Base-by-base conservation (phyloP, 1,284 basidiomycete genomes). In the Porogramme epimiltina region DNA sequence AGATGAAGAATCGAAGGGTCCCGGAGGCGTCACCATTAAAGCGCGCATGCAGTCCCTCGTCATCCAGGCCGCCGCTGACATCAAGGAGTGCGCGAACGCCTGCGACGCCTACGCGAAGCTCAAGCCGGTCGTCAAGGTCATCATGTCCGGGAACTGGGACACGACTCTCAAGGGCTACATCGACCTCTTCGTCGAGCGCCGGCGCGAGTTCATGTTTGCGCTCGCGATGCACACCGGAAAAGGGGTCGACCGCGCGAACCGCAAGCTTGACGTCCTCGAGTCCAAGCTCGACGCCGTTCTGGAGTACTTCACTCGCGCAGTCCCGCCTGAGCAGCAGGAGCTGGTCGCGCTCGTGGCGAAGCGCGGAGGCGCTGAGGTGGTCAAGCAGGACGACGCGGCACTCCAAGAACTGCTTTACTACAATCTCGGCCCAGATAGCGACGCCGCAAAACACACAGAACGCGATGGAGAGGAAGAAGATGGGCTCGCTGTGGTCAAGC, bases 141-240 rank as follows among this genome's bases (percentile, higher is more conserved):
- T 77, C 38, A 70, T 70, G 34, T 63, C 69, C 18, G 62, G 68
- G n/a, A 56, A 64, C 25, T 78, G 75, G 66, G 71, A 76, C 43
- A 26, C 38, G 8, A 66, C 63, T 3, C 63, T 78, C 8, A 63
- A 69, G 3, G 62, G 47, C 4, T 75, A 66, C 50, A 64, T 68
- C 8, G 50, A 59, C 9, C 61, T 51, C 8, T 78, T 77, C 56
- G 56, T 59, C 3, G 59, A 62, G 6, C 66, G 70, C 5, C 68
- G 70, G 20, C 55, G 59, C 25, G 65, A 70, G 3, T 66, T 78
- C 38, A 55, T 62, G n/a, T 63, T 67, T 33, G 66, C 66, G 5
- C 59, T 77, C 10, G 47, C 63, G 0, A 58, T 72, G 16, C 72
- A 75, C 42, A 71, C 66, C 2, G 67, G 68, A 4, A 52, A 61